Percentiles rank a stretch among this genome's conserved stretches.
These are phyloP conservation scores for Annulohypoxylon stygium DNA, from an alignment of 495 filamentous ascomycete genomes.

Conservation along the genomic window DNA sequence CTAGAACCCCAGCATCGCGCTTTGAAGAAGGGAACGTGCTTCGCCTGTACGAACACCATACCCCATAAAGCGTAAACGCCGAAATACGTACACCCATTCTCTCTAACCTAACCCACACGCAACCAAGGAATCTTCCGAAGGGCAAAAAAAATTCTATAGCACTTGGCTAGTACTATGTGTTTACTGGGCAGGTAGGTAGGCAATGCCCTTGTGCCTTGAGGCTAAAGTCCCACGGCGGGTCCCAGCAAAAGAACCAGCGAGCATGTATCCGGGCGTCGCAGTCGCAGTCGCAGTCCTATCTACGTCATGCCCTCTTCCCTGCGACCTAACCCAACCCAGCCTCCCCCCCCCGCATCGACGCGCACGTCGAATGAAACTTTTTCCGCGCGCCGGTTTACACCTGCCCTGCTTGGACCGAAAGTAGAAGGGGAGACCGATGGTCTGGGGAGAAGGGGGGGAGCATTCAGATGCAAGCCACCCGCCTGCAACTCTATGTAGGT, in stretches of 20 bases:
- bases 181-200: too few relatives aligned
- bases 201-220: not conserved
- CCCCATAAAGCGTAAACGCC: not conserved
- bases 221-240: not conserved
- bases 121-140: not conserved
- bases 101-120: conserved; percentile 2
- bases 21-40: not conserved
- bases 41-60: not conserved
- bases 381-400: conserved; percentile 9
- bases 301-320: conserved; percentile 38
- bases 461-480: conserved; percentile 41
- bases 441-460: conserved; percentile 14
- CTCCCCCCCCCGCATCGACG: conserved; percentile 30
- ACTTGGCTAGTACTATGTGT: too few relatives aligned
- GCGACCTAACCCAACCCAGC: conserved; percentile 28
- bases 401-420: conserved; percentile 26
- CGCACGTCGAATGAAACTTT: conserved; percentile 39
- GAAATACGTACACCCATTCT: not conserved
- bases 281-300: not conserved
- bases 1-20: not conserved
- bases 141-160: not conserved
- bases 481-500: conserved; percentile 16
- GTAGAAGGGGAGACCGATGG: not conserved
- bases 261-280: not conserved
- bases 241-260: not conserved